These are phyloP conservation scores for Bocquillonia castaneifolia DNA, from an alignment of 441 rosid species.

Conservation along the genomic window DNA sequence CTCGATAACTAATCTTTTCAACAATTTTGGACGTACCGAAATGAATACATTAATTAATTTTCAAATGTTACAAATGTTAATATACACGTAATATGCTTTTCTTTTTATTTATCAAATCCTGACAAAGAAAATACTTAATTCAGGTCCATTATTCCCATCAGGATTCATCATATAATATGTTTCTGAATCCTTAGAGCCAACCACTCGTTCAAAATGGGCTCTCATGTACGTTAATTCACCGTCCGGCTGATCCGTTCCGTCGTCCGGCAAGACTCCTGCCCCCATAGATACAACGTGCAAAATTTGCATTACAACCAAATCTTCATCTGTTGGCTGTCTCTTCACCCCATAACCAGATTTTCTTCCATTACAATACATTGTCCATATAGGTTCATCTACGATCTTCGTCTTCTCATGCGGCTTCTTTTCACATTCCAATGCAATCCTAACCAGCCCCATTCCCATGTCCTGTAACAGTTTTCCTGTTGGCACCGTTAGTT, in stretches of 20 bases:
- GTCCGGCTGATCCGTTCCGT: constrained; percentile 35
- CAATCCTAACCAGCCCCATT: constrained; percentile 58
- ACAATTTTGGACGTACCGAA: too few relatives aligned
- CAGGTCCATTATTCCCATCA: constrained; percentile 67
- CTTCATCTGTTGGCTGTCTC: constrained; percentile 70
- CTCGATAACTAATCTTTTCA: too few relatives aligned
- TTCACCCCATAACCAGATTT: constrained; percentile 72
- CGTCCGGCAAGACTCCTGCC: constrained; percentile 63
- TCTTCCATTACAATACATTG: constrained; percentile 63
- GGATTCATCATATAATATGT: constrained; percentile 82
- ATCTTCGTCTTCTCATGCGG: constrained; percentile 55
- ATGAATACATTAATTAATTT: too few relatives aligned
- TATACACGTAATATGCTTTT: too few relatives aligned
- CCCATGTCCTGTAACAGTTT: constrained; percentile 73
- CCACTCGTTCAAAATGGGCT: constrained; percentile 71
- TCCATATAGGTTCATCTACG: constrained; percentile 68
- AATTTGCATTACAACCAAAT: constrained; percentile 62
- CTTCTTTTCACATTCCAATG: constrained; percentile 73
- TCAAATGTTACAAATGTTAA: too few relatives aligned
- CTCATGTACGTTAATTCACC: constrained; percentile 78
- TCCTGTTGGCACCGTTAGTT: constrained; percentile 63
- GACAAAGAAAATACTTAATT: constrained; percentile 55
- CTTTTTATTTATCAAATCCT: constrained; percentile 33
- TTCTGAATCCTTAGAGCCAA: constrained; percentile 80
- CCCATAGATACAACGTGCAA: constrained; percentile 78